These are phyloP conservation scores for Globisporangium sylvaticum DNA, from an alignment of 352 stramenopile genomes.

Conservation along the genomic window DNA sequence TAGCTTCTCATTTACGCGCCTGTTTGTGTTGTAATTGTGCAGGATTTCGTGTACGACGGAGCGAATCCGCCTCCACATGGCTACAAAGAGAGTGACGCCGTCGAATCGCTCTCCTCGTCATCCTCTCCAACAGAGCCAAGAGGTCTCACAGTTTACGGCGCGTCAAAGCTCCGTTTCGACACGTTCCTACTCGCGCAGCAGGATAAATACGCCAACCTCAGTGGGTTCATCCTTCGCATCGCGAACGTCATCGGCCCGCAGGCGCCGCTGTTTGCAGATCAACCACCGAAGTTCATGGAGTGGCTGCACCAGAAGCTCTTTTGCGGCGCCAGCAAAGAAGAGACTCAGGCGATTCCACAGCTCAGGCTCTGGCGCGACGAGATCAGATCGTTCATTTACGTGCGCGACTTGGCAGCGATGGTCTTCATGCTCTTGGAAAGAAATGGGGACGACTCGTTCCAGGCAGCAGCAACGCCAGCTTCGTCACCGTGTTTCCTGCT, in stretches of 20 bases:
- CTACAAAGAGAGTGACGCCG: conserved; percentile 36
- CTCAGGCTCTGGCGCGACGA: conserved; percentile 61
- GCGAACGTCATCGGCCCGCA: conserved; percentile 54
- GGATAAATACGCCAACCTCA: conserved; percentile 5
- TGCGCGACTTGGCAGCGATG: conserved; percentile 41
- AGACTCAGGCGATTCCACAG: conserved; percentile 1
- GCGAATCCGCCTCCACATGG: conserved; percentile 13
- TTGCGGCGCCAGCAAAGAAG: not conserved
- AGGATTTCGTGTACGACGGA: conserved; percentile 70
- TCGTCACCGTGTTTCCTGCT: conserved; percentile 13
- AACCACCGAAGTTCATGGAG: conserved; percentile 55
- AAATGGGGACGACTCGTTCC: not conserved
- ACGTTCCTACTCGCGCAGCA: conserved; percentile 21
- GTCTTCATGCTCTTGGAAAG: conserved; percentile 29
- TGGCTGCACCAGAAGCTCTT: conserved; percentile 58
- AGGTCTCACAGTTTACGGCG: conserved; percentile 39
- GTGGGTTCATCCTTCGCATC: conserved; percentile 38
- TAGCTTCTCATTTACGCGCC: not conserved
- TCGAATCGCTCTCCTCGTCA: not conserved
- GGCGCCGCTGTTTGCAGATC: conserved; percentile 33
- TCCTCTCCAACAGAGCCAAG: not conserved
- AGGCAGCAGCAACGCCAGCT: not conserved
- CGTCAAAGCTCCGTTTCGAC: conserved; percentile 53
- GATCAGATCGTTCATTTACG: conserved; percentile 56
- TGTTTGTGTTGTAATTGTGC: not conserved